Evolutionary conservation across 495 filamentous ascomycete genomes (phyloP).

Genomic region (Cenococcum geophilum): DNA sequence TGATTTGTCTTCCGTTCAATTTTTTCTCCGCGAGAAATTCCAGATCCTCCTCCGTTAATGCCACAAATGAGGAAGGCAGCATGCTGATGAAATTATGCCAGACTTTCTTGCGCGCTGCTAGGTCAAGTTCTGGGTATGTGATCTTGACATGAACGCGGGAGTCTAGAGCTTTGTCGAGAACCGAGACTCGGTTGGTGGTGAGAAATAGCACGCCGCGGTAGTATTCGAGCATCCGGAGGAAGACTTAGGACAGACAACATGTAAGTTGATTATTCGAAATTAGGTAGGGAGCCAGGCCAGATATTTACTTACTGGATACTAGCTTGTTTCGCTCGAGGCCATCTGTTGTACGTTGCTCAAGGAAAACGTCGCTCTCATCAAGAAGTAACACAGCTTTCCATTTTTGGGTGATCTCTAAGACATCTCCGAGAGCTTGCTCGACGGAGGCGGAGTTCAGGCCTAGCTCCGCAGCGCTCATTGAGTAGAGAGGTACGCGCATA

Average conservation of each 20-base stretch:
- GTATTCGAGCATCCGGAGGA: slow-evolving; percentile 49
- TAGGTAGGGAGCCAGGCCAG: too few species aligned
- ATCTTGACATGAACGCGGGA: slow-evolving; percentile 40
- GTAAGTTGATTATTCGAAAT: neutral
- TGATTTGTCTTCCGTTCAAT: slow-evolving; percentile 58
- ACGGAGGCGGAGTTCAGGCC: slow-evolving; percentile 32
- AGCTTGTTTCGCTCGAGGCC: slow-evolving; percentile 39
- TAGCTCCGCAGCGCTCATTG: slow-evolving; percentile 36
- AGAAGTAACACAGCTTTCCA: slow-evolving; percentile 48
- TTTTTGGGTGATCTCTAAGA: slow-evolving; percentile 36
- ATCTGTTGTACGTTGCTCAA: slow-evolving; percentile 43
- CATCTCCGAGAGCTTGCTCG: slow-evolving; percentile 32
- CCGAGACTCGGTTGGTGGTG: slow-evolving; percentile 36
- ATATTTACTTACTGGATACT: slow-evolving; percentile 28
- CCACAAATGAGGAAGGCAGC: slow-evolving; percentile 19
- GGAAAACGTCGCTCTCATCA: slow-evolving; percentile 64
- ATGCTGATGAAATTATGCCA: slow-evolving; percentile 43
- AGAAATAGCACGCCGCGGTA: slow-evolving; percentile 49
- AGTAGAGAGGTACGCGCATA: slow-evolving; percentile 37
- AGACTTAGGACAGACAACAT: slow-evolving; percentile 28
- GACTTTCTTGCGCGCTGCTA: slow-evolving; percentile 26
- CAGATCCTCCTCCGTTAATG: slow-evolving; percentile 39
- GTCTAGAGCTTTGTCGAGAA: slow-evolving; percentile 37
- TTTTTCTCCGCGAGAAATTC: slow-evolving; percentile 39
- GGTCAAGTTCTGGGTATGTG: slow-evolving; percentile 35